Conservation (phyloP, 352 stramenopile genomes). For the Globisporangium ultimum region DNA sequence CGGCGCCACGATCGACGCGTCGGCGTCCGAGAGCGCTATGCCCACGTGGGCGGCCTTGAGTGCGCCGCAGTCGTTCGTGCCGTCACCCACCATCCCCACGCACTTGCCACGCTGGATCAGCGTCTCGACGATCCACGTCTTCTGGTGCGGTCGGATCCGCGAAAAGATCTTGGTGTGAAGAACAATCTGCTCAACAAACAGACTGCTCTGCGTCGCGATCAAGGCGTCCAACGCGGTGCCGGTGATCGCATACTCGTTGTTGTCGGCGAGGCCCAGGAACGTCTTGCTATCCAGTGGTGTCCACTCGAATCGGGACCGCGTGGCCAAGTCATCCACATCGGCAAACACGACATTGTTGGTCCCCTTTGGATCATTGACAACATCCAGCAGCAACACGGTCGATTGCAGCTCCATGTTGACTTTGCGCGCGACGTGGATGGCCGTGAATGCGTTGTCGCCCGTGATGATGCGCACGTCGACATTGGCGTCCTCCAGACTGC, state of each 20-base stretch:
- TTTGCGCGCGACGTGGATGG: conserved; percentile 67
- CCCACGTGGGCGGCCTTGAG: conserved; percentile 89
- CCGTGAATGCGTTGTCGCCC: conserved; percentile 81
- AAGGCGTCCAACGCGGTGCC: conserved; percentile 56
- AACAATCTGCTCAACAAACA: conserved; percentile 57
- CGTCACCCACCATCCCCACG: conserved; percentile 73
- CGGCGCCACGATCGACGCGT: conserved; percentile 85
- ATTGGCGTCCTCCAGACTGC: conserved; percentile 62
- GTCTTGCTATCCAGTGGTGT: conserved; percentile 36
- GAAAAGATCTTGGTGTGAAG: conserved; percentile 66
- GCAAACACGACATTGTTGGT: conserved; percentile 42
- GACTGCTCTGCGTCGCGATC: conserved; percentile 18
- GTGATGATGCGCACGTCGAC: conserved; percentile 89
- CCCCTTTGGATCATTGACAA: conserved; percentile 5
- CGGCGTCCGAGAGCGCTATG: conserved; percentile 83
- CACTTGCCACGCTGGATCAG: conserved; percentile 51
- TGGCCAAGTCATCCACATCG: conserved; percentile 56
- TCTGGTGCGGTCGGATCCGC: conserved; percentile 69
- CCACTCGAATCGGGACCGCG: conserved; percentile 24
- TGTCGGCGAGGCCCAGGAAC: conserved; percentile 48
- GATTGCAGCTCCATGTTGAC: conserved; percentile 71
- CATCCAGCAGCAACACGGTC: conserved; percentile 50
- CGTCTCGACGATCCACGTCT: conserved; percentile 77
- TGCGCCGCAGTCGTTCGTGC: conserved; percentile 89
- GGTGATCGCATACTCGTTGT: conserved; percentile 63